Percentiles rank a stretch among this genome's conserved stretches.
Evolutionary conservation across 2,329 filamentous ascomycete species (phyloP).

Genomic region (Periconia sp.): DNA sequence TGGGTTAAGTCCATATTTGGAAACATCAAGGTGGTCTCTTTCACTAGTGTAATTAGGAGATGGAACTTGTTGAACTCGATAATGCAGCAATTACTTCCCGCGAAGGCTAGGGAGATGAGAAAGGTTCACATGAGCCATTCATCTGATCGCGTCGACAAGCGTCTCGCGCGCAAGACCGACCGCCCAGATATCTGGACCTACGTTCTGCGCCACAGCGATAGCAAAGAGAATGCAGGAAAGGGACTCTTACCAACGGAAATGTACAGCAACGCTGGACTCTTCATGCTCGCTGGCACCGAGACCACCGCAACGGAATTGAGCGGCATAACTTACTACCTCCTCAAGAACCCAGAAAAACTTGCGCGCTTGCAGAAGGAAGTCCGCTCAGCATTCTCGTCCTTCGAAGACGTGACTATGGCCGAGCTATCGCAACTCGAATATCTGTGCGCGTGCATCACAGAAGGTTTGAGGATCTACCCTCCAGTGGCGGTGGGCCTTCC

Average conservation of each 20-base stretch:
- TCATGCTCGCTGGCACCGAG: slow-evolving; percentile 37
- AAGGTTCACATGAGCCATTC: slow-evolving; percentile 18
- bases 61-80: slow-evolving; percentile 17
- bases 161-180: slow-evolving; percentile 26
- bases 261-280: slow-evolving; percentile 23
- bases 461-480: slow-evolving; percentile 53
- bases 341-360: slow-evolving; percentile 24
- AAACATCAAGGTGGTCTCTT: slow-evolving; percentile 10
- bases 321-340: slow-evolving; percentile 32
- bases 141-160: slow-evolving; percentile 23
- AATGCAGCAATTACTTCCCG: slow-evolving; percentile 10
- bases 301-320: slow-evolving; percentile 34
- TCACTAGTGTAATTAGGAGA: slow-evolving; percentile 6
- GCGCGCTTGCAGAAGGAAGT: slow-evolving; percentile 26
- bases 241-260: slow-evolving; percentile 31
- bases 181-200: slow-evolving; percentile 48
- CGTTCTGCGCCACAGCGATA: slow-evolving; percentile 36
- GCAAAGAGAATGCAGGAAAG: slow-evolving; percentile 12
- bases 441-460: slow-evolving; percentile 51
- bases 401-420: slow-evolving; percentile 26
- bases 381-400: slow-evolving; percentile 16
- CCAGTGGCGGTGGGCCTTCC: slow-evolving; percentile 46
- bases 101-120: slow-evolving; percentile 12
- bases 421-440: slow-evolving; percentile 37
- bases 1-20: slow-evolving; percentile 38